Conservation (phyloP, 2,329 filamentous ascomycete species). For the Colletotrichum eremochloae region DNA sequence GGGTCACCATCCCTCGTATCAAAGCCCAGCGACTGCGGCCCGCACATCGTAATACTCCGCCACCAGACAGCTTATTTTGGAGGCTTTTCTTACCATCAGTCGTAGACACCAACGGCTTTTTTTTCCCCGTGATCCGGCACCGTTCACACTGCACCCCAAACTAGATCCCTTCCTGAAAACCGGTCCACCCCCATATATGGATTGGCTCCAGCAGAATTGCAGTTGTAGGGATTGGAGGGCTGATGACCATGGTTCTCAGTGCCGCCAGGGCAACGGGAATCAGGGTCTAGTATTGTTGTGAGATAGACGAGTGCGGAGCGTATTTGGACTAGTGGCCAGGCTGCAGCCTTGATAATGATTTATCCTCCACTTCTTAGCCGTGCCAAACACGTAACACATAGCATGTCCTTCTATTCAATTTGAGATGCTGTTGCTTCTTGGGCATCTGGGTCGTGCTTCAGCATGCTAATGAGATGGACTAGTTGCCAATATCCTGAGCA, state of each 20-base stretch:
- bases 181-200: constrained; percentile 60
- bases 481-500: background rate
- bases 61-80: no score
- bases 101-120: constrained; percentile 71
- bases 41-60: constrained; percentile 67
- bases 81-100: background rate
- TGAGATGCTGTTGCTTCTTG: background rate
- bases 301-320: background rate
- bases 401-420: constrained; percentile 1
- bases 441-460: background rate
- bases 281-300: background rate
- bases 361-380: background rate
- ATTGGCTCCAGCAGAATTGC: constrained; percentile 39
- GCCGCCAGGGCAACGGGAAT: constrained; percentile 29
- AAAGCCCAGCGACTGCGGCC: constrained; percentile 75
- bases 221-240: constrained; percentile 14
- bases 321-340: background rate
- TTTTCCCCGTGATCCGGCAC: constrained; percentile 68
- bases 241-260: constrained; percentile 37
- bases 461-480: background rate
- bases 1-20: constrained; percentile 79
- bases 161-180: constrained; percentile 67
- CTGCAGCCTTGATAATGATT: constrained; percentile 1
- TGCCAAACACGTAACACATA: background rate
- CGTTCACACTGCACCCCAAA: constrained; percentile 67